Evolutionary conservation across 2,329 filamentous ascomycete genomes (phyloP), one percentile per base, ranked within the genome.

Genomic region (Escovopsis sp.): DNA sequence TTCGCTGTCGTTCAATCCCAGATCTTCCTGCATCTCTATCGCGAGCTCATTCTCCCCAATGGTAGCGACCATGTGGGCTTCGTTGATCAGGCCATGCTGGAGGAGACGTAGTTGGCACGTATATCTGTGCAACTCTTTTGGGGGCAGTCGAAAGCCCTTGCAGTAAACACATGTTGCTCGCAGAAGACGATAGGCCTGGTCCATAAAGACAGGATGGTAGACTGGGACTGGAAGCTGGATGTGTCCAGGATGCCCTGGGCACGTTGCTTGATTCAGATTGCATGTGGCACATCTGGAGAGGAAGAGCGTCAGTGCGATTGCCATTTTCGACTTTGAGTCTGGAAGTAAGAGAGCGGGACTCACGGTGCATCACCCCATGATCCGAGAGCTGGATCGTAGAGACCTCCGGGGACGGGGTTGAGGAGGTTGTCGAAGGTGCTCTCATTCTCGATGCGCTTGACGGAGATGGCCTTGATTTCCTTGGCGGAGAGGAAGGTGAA

Each of bases 191-290:
- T 93, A 75, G 41, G 88, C 75, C 60, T 95, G 88, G 58, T 95
- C 88, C 70, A 98, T 82, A 57, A 95, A 96, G 2, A 87, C 83
- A n/a, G 89, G 85, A 61, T 98, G 89, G 60, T 96, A 98, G 41
- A 95, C 85, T 38, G 85, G 85, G 11, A 88, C 82, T 12, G 91
- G 88, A 11, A 98, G 78, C 54, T 95, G 86, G 59, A 98, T 94
- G 58, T 98, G 91, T 42, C 91, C 93, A 46, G 83, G 76, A 66
- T 98, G 93, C 44, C 93, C 93, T 6, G 89, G 86, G 59, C 93
- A 98, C 53, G 76, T 76, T 56, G 79, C 74, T 47, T 80, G 80
- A 55, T 80, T 83, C 51, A 94, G 73, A 52, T 89, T 85, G 66
- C 91, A 98, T 60, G 91, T 98, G 53, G 86, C 74, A 66, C 91